Conservation (phyloP, 1,284 basidiomycete genomes). For the Crucibulum parvulum region DNA sequence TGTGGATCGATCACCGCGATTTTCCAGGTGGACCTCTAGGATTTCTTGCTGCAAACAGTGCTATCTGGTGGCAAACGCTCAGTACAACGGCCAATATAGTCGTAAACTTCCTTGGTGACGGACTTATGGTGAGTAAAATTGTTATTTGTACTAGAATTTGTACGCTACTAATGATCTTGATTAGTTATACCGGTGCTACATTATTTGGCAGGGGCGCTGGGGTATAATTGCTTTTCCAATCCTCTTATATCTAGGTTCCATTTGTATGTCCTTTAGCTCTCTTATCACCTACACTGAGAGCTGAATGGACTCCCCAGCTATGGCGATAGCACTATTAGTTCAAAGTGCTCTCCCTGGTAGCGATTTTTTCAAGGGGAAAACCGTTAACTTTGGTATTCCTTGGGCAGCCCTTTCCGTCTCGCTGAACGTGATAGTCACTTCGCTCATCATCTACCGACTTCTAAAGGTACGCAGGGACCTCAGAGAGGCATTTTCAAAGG, state of each 20-base stretch:
- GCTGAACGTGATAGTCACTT: conserved; percentile 27
- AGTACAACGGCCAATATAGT: conserved; percentile 25
- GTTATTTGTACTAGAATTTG: background rate
- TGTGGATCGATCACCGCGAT: conserved; percentile 14
- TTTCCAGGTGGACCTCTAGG: conserved; percentile 18
- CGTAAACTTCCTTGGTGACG: conserved; percentile 26
- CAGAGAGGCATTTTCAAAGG: conserved; percentile 1
- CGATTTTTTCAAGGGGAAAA: conserved; percentile 15
- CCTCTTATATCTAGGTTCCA: conserved; percentile 23
- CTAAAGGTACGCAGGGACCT: conserved; percentile 10
- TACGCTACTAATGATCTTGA: background rate
- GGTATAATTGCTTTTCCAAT: conserved; percentile 16
- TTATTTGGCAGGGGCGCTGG: conserved; percentile 17
- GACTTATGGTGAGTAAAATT: conserved; percentile 23
- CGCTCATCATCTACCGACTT: conserved; percentile 21
- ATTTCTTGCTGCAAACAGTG: conserved; percentile 22
- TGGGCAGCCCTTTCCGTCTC: conserved; percentile 26
- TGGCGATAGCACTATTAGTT: conserved; percentile 18
- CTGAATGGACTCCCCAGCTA: conserved; percentile 8
- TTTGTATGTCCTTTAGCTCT: conserved; percentile 10
- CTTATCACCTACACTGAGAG: background rate
- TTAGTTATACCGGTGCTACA: conserved; percentile 27
- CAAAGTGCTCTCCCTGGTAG: conserved; percentile 20
- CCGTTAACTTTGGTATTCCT: conserved; percentile 24
- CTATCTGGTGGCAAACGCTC: conserved; percentile 14